Conservation (phyloP, 2,329 filamentous ascomycete species). For the Xylariaceae sp. region DNA sequence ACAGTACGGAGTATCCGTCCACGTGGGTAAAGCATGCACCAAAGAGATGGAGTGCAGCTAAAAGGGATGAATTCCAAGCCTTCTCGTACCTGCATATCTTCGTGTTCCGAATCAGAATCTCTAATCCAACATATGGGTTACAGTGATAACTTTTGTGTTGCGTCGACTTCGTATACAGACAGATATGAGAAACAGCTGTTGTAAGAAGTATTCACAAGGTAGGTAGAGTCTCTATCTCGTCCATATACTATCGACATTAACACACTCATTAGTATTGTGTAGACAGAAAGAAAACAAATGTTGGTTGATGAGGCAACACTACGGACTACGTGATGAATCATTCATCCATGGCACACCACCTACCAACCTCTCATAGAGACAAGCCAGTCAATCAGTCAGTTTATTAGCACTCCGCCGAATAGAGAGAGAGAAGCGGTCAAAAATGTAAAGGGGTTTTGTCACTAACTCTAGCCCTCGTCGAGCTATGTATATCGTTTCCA, state of each 20-base stretch:
- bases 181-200: no score
- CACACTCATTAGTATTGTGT: no score
- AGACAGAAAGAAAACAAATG: no score
- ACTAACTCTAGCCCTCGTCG: background rate
- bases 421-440: background rate
- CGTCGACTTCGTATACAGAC: no score
- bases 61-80: background rate
- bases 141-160: background rate
- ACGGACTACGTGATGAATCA: no score
- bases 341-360: no score
- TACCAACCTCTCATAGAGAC: no score
- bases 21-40: no score
- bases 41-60: background rate
- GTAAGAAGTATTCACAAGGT: no score
- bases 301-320: no score
- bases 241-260: no score
- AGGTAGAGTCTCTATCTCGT: no score
- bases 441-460: background rate
- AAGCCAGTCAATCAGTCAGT: background rate
- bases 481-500: background rate
- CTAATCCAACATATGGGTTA: background rate
- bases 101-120: background rate
- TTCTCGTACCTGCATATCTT: background rate
- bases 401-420: background rate
- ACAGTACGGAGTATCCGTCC: background rate